These are phyloP conservation scores for Lophium mytilinum DNA, from an alignment of 495 filamentous ascomycete genomes.

Conservation along the genomic window DNA sequence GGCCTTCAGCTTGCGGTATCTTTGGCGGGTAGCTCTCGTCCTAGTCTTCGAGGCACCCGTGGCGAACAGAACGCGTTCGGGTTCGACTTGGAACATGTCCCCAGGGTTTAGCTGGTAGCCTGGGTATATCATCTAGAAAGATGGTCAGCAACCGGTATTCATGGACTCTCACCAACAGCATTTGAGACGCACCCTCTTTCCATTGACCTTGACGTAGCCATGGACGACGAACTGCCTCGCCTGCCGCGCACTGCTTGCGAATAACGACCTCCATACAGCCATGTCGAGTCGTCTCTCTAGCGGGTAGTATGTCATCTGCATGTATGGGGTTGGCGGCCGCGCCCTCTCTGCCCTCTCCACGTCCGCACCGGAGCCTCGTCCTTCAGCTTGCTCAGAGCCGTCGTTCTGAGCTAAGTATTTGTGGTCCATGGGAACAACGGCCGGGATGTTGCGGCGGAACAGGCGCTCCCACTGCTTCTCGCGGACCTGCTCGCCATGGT, in stretches of 20 bases:
- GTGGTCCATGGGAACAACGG: conserved; percentile 79
- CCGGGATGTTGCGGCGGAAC: conserved; percentile 68
- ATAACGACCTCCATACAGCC: conserved; percentile 83
- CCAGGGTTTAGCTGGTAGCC: conserved; percentile 95
- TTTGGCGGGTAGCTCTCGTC: conserved; percentile 30
- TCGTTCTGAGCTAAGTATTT: conserved; percentile 65
- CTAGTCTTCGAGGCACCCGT: conserved; percentile 65
- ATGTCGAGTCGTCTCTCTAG: conserved; percentile 85
- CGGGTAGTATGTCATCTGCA: conserved; percentile 87
- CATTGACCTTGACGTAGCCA: conserved; percentile 90
- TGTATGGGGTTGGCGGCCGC: conserved; percentile 59
- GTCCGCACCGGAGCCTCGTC: conserved; percentile 64
- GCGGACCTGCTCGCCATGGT: conserved; percentile 89
- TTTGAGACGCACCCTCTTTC: conserved; percentile 61
- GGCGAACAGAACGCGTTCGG: conserved; percentile 76
- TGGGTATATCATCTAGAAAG: conserved; percentile 72
- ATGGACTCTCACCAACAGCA: background rate
- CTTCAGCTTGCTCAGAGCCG: conserved; percentile 71
- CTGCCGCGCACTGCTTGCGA: conserved; percentile 90
- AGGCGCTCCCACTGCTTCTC: conserved; percentile 88
- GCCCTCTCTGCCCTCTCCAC: conserved; percentile 6
- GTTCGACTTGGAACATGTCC: conserved; percentile 93
- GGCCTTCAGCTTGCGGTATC: conserved; percentile 2
- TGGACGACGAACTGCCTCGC: conserved; percentile 91
- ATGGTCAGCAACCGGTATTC: background rate